Conservation (phyloP, 441 rosid species). For the Pelargonium cotyledonis region DNA sequence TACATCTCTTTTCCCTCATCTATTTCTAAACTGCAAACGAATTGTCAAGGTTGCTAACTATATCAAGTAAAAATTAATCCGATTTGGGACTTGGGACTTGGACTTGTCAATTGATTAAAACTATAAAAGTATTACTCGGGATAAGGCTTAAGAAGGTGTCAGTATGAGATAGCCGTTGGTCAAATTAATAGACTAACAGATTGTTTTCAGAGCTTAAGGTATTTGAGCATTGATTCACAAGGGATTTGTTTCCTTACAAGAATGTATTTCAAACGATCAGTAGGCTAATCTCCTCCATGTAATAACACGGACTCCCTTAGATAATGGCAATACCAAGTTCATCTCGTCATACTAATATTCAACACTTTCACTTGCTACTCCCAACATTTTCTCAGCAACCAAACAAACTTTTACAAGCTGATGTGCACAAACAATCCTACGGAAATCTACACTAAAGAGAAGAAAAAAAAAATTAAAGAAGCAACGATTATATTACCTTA, state of each 20-base stretch:
- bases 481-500: constrained; percentile 25
- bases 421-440: background rate
- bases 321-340: too few species aligned
- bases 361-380: background rate
- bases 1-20: background rate
- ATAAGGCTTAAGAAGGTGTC: too few species aligned
- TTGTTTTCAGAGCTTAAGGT: too few species aligned
- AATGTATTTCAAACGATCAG: too few species aligned
- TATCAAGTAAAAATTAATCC: background rate
- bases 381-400: constrained; percentile 7
- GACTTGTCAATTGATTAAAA: background rate
- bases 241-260: too few species aligned
- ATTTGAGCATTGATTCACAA: too few species aligned
- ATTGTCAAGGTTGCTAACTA: background rate
- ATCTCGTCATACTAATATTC: too few species aligned
- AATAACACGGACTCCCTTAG: too few species aligned
- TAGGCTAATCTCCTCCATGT: too few species aligned
- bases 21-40: background rate
- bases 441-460: background rate
- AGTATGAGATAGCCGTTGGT: too few species aligned
- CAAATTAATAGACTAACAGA: too few species aligned
- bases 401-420: constrained; percentile 12
- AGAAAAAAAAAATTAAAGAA: background rate
- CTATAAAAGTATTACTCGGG: too few species aligned
- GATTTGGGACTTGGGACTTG: background rate